Base-by-base conservation (phyloP, 139 green algal species). In the Chlamydomonas asymmetrica region DNA sequence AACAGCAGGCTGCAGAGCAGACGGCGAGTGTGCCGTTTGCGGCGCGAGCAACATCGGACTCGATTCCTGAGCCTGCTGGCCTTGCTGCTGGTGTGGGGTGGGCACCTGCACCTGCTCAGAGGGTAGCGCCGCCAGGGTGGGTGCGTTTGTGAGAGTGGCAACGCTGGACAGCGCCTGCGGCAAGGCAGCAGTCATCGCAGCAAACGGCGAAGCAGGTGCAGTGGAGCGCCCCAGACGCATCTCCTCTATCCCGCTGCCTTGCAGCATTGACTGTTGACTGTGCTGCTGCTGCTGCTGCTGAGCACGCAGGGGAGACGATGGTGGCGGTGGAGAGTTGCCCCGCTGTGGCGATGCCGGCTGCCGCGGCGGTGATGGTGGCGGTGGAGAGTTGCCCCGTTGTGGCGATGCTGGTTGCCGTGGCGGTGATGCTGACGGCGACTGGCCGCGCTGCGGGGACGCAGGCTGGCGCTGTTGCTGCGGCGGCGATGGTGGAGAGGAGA, bases 41-140 rank as follows among this genome's bases (percentile, higher is more conserved):
- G n/a, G n/a, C n/a, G n/a, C n/a, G n/a, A n/a, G n/a, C n/a, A n/a
- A n/a, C n/a, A n/a, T n/a, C n/a, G n/a, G n/a, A n/a, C n/a, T n/a
- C n/a, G n/a, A n/a, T n/a, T n/a, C n/a, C n/a, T n/a, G n/a, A n/a
- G n/a, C n/a, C n/a, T n/a, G n/a, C n/a, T n/a, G n/a, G 50, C 34
- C 27, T 41, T 18, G 25, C 34, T 57, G 68, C 31, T 75, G 68
- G 18, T 35, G 6, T 75, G 22, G 38, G 32, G 56, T 71, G 71
- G n/a, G 50, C 67, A 32, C 37, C 34, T 31, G 62, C 18, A 27
- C 20, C 65, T 35, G 40, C 35, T 29, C 13, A 43, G 62, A 34
- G 31, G 7, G 32, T 68, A 34, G 13, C 32, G 13, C 10, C 35
- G 23, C 35, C 31, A 41, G 13, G 43, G 34, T 20, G 62, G 23